Percentiles rank a stretch among this genome's conserved stretches.
These are phyloP conservation scores for Hawksworthiomyces lignivorus DNA, from an alignment of 2,329 filamentous ascomycete genomes.

Conservation along the genomic window DNA sequence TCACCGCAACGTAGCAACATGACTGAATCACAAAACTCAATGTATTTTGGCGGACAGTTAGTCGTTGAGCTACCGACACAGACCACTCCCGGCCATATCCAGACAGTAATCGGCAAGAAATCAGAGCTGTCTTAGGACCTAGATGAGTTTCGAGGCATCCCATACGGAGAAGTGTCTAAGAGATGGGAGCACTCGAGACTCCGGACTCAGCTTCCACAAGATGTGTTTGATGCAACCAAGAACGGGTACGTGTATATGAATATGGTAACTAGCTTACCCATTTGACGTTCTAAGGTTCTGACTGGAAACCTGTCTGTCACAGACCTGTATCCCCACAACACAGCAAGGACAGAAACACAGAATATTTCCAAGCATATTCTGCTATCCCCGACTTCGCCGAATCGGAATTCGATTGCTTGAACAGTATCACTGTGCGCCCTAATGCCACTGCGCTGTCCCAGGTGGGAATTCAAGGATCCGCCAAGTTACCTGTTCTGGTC, in stretches of 20 bases:
- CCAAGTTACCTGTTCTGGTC: slow-evolving; percentile 7
- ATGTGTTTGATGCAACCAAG: slow-evolving; percentile 9
- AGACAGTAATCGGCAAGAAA: slow-evolving; percentile 2
- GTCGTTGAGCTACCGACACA: too few species aligned
- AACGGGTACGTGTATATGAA: too few species aligned
- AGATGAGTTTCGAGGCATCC: slow-evolving; percentile 9
- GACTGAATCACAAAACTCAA: too few species aligned
- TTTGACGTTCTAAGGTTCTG: too few species aligned
- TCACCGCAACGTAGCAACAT: too few species aligned
- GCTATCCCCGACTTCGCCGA: slow-evolving; percentile 5
- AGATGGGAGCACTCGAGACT: slow-evolving; percentile 8
- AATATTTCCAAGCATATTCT: slow-evolving; percentile 7
- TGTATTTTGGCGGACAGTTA: too few species aligned
- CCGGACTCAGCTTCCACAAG: slow-evolving; percentile 1
- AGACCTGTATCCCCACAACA: background rate
- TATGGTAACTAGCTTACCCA: too few species aligned
- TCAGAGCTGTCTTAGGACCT: slow-evolving; percentile 5
- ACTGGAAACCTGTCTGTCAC: too few species aligned
- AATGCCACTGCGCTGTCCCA: background rate
- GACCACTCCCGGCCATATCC: too few species aligned
- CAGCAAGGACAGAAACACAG: too few species aligned
- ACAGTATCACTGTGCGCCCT: slow-evolving; percentile 5
- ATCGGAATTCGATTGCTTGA: slow-evolving; percentile 8
- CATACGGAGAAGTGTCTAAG: slow-evolving; percentile 1
- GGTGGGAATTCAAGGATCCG: background rate